Evolutionary conservation across 1,284 basidiomycete species (phyloP).

Genomic region (Ustilago xerochloae): DNA sequence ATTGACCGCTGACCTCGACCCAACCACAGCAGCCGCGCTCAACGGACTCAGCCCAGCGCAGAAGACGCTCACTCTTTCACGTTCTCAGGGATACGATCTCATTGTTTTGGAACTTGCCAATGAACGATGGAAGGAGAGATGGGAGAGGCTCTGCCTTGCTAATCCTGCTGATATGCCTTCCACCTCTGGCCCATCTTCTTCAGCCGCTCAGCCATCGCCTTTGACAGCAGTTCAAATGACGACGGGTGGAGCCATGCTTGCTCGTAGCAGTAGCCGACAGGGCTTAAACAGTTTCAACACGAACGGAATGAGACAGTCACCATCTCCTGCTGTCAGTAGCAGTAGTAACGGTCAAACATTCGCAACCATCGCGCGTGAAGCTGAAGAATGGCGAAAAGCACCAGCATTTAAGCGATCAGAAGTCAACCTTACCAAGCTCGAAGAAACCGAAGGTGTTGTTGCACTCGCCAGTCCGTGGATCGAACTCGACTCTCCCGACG

Average conservation of each 20-base stretch:
- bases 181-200: constrained; percentile 10
- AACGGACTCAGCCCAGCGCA: constrained; percentile 51
- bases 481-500: constrained; percentile 89
- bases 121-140: constrained; percentile 84
- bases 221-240: constrained; percentile 20
- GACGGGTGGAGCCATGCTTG: constrained; percentile 26
- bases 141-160: constrained; percentile 85
- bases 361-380: constrained; percentile 71
- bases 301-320: constrained; percentile 12
- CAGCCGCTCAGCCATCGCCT: constrained; percentile 8
- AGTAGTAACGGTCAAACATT: constrained; percentile 5
- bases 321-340: constrained; percentile 24
- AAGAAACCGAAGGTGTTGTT: constrained; percentile 83
- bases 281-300: constrained; percentile 26
- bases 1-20: constrained; percentile 41
- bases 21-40: constrained; percentile 45
- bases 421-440: constrained; percentile 85
- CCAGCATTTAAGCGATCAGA: constrained; percentile 85
- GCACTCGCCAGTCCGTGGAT: constrained; percentile 91
- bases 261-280: constrained; percentile 56
- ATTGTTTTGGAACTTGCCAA: constrained; percentile 89
- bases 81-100: constrained; percentile 71
- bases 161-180: constrained; percentile 52
- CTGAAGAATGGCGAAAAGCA: constrained; percentile 86
- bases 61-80: constrained; percentile 40